Conservation (phyloP, 164 flowering plant genomes). For the Sextonia rubra region DNA sequence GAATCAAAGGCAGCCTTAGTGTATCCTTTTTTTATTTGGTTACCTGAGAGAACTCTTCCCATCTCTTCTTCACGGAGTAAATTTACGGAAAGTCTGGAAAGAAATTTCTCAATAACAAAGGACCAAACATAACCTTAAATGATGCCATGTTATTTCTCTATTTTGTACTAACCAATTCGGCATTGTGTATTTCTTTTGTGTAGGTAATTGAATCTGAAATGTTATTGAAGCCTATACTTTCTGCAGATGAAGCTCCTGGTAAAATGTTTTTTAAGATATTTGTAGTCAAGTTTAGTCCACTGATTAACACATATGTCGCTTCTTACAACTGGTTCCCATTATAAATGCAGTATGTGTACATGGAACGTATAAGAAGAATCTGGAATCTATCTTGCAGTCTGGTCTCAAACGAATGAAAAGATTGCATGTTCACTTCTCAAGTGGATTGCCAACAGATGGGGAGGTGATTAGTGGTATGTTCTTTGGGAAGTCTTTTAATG, state of each 20-base stretch:
- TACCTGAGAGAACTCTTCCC: too few species aligned
- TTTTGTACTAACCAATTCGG: not conserved
- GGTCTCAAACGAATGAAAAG: conserved; percentile 90
- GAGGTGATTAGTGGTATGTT: conserved; percentile 81
- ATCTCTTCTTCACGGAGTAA: not conserved
- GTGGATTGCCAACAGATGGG: conserved; percentile 79
- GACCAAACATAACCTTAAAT: not conserved
- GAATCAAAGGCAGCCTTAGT: too few species aligned
- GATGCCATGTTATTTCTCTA: not conserved
- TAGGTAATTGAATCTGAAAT: conserved; percentile 84
- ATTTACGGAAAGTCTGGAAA: not conserved
- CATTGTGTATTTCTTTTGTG: conserved; percentile 7
- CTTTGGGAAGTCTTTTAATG: not conserved
- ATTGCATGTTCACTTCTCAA: conserved; percentile 87
- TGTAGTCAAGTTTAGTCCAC: not conserved
- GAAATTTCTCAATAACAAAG: not conserved
- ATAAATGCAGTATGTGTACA: conserved; percentile 76
- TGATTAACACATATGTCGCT: not conserved
- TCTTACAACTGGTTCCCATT: not conserved
- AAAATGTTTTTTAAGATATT: not conserved
- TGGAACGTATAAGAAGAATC: conserved; percentile 79
- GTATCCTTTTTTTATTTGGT: too few species aligned
- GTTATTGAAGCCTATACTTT: conserved; percentile 69
- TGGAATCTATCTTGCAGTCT: conserved; percentile 70
- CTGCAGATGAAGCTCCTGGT: conserved; percentile 83